A percentile compares a stretch with the other conserved stretches of the same genome.
phyloP scores from a whole-genome alignment of 2,329 filamentous ascomycete genomes.

The Penicillium thymicola region DNA sequence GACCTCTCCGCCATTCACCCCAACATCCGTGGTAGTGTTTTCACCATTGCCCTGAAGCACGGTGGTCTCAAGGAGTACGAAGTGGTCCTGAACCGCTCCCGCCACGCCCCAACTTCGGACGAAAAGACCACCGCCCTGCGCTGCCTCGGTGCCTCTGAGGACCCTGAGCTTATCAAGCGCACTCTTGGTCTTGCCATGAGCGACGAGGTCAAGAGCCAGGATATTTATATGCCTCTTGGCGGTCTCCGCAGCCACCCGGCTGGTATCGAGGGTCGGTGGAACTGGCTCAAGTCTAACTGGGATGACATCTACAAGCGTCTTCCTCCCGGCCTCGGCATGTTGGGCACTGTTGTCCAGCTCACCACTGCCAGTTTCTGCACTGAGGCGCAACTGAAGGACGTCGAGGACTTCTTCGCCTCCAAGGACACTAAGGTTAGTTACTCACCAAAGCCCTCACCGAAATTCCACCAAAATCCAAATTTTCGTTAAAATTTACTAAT shows the following conservation, averaged over 20 bases:
- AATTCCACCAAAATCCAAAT: neutral
- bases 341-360: constrained; percentile 79
- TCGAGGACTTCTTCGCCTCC: constrained; percentile 75
- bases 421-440: constrained; percentile 69
- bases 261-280: constrained; percentile 76
- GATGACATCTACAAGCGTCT: constrained; percentile 75
- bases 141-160: constrained; percentile 72
- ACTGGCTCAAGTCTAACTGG: constrained; percentile 86
- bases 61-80: constrained; percentile 87
- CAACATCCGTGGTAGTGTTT: constrained; percentile 84
- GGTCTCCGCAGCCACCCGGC: constrained; percentile 73
- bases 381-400: constrained; percentile 68
- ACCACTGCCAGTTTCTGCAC: constrained; percentile 78
- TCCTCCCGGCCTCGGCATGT: constrained; percentile 80
- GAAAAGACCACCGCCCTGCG: constrained; percentile 91
- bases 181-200: constrained; percentile 73
- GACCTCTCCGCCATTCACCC: constrained; percentile 82
- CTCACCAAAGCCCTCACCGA: neutral
- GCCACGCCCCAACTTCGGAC: constrained; percentile 70
- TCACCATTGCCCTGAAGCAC: constrained; percentile 76
- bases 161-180: constrained; percentile 74
- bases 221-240: constrained; percentile 83
- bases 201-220: constrained; percentile 86
- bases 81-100: constrained; percentile 70
- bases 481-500: constrained; percentile 13